Base-by-base conservation (phyloP, 2,329 filamentous ascomycete genomes). In the Colletotrichum eleusines region DNA sequence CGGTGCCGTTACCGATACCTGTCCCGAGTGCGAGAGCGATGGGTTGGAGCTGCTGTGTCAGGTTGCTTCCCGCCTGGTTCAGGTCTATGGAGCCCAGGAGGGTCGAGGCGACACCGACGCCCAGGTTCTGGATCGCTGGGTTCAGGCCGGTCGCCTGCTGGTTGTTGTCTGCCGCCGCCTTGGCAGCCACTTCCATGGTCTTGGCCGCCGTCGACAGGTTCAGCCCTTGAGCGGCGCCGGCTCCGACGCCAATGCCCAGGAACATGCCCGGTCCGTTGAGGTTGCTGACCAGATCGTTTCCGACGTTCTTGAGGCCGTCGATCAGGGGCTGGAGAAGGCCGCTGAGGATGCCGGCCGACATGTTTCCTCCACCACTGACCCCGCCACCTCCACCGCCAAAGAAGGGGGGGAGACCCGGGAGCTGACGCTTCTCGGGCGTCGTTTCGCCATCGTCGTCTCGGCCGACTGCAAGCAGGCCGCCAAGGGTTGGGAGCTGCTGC, bases 81-180 rank as follows among this genome's bases (percentile, higher is more conserved):
- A 77, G 16, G 63, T 77, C 72, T 35, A 78, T 54, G 3, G 78
- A 62, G 18, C 76, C 75, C 5, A 80, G 64, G 0, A 79, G 72
- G 5, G 78, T 76, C 0, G 77, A 74, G 1, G 76, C 72, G 2
- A 77, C 70, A 2, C 79, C 79, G 58, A 76, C 75, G 46, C 76
- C 77, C 8, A 77, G 72, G 58, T 76, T 78, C 62, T 78, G 75
- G 55, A 80, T 72, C 3, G 75, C 69, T 0, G 77, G 75, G 64
- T 79, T 79, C 26, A 80, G 71, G 20, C 78, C 77, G 11, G 74
- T 76, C 14, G 73, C 74, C 12, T 75, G 59, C 74, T 78, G 75
- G n/a, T 74, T 73, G 71, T 78, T 80, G 26, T 77, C 74, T 20
- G 75, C 63, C 1, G 75, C 75, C 3, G 77, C 75, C 63, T 72